phyloP scores from a whole-genome alignment of 768 basidiomycete species.

The Arthromyces matolae region DNA sequence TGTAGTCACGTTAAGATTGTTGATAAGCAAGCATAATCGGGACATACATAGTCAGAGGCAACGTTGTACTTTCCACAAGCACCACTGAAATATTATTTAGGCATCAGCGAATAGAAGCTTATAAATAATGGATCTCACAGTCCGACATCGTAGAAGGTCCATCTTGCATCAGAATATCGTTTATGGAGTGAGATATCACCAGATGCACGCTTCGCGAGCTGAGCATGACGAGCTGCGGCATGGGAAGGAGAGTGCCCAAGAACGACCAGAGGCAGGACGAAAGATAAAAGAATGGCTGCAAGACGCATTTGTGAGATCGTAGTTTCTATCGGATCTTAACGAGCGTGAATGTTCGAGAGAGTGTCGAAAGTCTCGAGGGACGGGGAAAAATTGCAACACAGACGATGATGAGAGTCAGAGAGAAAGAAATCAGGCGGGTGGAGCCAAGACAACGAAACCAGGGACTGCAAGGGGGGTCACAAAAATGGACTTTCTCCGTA shows the following conservation, averaged over 20 bases:
- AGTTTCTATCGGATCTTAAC: too few species aligned
- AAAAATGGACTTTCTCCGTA: too few species aligned
- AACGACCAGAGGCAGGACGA: conserved; percentile 31
- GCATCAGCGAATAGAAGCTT: neutral
- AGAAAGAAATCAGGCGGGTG: too few species aligned
- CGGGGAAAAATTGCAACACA: too few species aligned
- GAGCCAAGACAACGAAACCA: too few species aligned
- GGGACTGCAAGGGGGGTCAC: too few species aligned
- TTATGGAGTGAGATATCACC: conserved; percentile 37
- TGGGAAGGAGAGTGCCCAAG: conserved; percentile 31
- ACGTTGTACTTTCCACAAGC: conserved; percentile 47
- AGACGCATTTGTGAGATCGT: conserved; percentile 21
- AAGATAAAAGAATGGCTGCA: conserved; percentile 24
- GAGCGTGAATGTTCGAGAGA: too few species aligned
- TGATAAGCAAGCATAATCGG: neutral
- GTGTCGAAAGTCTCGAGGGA: too few species aligned
- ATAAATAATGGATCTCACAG: conserved; percentile 30
- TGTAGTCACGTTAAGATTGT: neutral
- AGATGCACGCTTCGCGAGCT: conserved; percentile 43
- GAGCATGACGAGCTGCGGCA: conserved; percentile 37
- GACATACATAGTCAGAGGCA: conserved; percentile 41
- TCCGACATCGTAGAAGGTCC: conserved; percentile 55
- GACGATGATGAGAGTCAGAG: too few species aligned
- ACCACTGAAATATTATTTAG: conserved; percentile 35
- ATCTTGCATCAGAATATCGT: conserved; percentile 35